Evolutionary conservation across 1,284 basidiomycete species (phyloP), one percentile per base, ranked within the genome.

Genomic region (Ceratorhiza oryzae-sativae): DNA sequence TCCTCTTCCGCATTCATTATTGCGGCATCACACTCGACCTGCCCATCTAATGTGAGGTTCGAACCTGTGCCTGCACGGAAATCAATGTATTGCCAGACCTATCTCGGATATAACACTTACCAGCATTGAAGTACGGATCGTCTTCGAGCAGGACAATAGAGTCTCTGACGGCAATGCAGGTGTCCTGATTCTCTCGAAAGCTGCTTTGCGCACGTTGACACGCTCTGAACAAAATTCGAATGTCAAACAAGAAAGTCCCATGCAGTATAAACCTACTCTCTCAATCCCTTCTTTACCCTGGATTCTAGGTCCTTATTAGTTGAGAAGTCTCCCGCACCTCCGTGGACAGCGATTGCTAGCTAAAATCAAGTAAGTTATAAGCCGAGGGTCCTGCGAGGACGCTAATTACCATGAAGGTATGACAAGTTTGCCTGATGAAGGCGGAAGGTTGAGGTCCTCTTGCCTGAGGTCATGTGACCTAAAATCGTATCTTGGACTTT

Each of bases 11-110:
- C 86, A 65, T 86, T 83, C 88, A 91, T 91, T 72, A 93, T 82
- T 9, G 90, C 84, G 0, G 91, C 91, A 76, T 93, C 91, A 76
- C 91, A 92, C 80, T 93, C 91, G 20, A 91, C 90, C 1, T 80
- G 81, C 9, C 91, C 90, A 23, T 85, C 81, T 6, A 87, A 74
- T 0, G 90, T 92, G 48, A 93, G 80, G 78, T 93, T 93, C 0
- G 91, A 90, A 4, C 91, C 91, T 73, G 84, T 87, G 0, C 90
- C 90, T 77, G 6, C 20, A 30, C 18, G 13, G 3, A 34, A n/a
- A 13, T 30, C n/a, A 30, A 45, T 41, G 15, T 25, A 46, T 36
- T 39, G 41, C 41, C 3, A 23, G 5, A 42, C 9, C 23, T 15
- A 53, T 45, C 42, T 12, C 15, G 23, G 10, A 34, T 15, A 27